phyloP scores from a whole-genome alignment of 225 moss, liverwort and hornwort genomes.

The Anthoceros angustus region DNA sequence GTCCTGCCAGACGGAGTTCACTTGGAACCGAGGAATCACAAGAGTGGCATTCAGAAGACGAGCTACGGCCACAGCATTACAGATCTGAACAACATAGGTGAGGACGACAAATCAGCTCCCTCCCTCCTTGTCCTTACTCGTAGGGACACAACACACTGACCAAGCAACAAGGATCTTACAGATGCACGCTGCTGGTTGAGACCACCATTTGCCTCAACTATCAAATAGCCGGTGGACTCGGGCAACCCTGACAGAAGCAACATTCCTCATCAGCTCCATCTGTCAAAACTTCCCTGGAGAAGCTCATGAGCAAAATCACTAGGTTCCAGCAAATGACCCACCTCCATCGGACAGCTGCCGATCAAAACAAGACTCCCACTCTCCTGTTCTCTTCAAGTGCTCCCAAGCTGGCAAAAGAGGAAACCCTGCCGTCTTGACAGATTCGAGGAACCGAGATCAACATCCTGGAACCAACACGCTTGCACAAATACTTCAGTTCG shows the following conservation, averaged over 20 bases:
- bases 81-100: slow-evolving; percentile 33
- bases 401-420: slow-evolving; percentile 78
- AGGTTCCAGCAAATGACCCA: not conserved
- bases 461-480: not conserved
- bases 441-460: not conserved
- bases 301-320: slow-evolving; percentile 5
- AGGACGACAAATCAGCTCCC: not conserved
- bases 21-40: slow-evolving; percentile 80
- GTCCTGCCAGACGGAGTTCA: slow-evolving; percentile 98
- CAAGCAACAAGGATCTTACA: slow-evolving; percentile 9
- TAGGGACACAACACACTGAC: no score
- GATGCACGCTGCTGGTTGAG: slow-evolving; percentile 96
- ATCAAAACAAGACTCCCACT: slow-evolving; percentile 58
- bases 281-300: not conserved
- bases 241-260: slow-evolving; percentile 30
- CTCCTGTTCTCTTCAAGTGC: slow-evolving; percentile 52
- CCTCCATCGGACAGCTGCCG: slow-evolving; percentile 8
- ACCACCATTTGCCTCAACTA: slow-evolving; percentile 94
- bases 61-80: slow-evolving; percentile 95
- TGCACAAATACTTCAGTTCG: not conserved
- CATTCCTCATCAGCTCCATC: not conserved
- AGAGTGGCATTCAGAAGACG: slow-evolving; percentile 85
- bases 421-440: not conserved
- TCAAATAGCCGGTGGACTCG: slow-evolving; percentile 64
- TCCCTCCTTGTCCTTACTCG: no score